Evolutionary conservation across 2,329 filamentous ascomycete genomes (phyloP), one percentile per base, ranked within the genome.

Genomic region (Leptodontidium sp.): DNA sequence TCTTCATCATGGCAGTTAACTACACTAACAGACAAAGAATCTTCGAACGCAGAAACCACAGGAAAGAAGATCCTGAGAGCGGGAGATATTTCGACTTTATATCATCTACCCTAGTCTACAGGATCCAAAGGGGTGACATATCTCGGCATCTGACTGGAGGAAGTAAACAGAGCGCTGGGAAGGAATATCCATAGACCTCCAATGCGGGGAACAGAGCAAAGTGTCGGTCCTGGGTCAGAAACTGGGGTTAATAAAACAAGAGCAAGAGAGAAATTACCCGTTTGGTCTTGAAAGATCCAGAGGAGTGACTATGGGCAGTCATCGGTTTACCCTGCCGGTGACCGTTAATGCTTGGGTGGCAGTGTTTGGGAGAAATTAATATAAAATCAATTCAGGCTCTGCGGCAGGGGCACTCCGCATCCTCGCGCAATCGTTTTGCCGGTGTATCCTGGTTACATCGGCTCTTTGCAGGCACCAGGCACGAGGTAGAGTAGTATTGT

Each of bases 1-100:
- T 63, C 71, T 72, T 75, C 76, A 77, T 78, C 26, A 61, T 75
- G 68, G 59, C 65, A 59, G 45, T 45, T 63, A 70, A 69, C 64
- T 61, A 68, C 68, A 69, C 67, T 57, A 59, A 47, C 55, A 71
- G 55, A 63, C 58, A 59, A 68, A 43, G 57, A 61, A 63, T 58
- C 55, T 21, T 29, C 40, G 43, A 47, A 61, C 61, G 55, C 57
- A 49, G 5, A 61, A 65, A 53, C 38, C 50, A 57, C 64, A 61
- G 32, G 32, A 66, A 12, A 61, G 43, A 61, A 38, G 66, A 38
- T 50, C 17, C 59, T 35, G 50, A 66, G 58, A 29, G 53, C 53
- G 58, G 63, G 26, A 50, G 17, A 55, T 29, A 61, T 43, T 64
- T 49, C 55, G 61, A 71, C 61, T 67, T 72, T 73, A 72, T 72